Base-by-base conservation (phyloP, 345 rosid genomes). In the Aquilaria malaccensis region DNA sequence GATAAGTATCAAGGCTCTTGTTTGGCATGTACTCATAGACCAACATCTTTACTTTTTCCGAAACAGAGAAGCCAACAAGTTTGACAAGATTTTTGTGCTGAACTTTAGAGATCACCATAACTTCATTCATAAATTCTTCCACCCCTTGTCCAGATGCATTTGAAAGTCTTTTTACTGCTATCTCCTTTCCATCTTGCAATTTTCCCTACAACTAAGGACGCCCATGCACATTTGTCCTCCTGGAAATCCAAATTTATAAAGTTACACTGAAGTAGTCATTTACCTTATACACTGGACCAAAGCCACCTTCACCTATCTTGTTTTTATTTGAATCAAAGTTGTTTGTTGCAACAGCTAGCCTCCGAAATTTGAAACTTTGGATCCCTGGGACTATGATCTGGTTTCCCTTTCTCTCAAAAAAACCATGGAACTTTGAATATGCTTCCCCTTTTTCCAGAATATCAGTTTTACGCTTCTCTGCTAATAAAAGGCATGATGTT, bases 211-310 rank as follows among this genome's bases (percentile, higher is more conserved):
- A 56, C 11, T 33, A 13, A 56, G 15, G 9, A 15, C 10, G 2
- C 2, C 31, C 3, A 5, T 6, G 29, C 12, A 10, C 2, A 22
- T 54, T 7, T 2, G 4, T 53, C 12, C 29, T 30, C 31, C 11
- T 1, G 9, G 33, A 22, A 54, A 9, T 30, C 13, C 13, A 3
- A 13, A 2, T 3, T 13, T 11, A 14, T 22, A 6, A 0, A 9
- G 0, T 41, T 37, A 14, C 7, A 11, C 0, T 2, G 10, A 13
- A 55, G 13, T 12, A 0, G 9, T 11, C 11, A 10, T 2, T 50
- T 61, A 76, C 83, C 83, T 67, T 76, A 59, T 73, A 69, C 2
- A 78, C 79, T 5, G 72, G 11, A 10, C 82, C 82, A 64, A 72
- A 78, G 14, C 82, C 82, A 13, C 82, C 82, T 37, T 62, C 67